phyloP scores from a whole-genome alignment of 108 stramenopile genomes.

The Nitzschia sp. region DNA sequence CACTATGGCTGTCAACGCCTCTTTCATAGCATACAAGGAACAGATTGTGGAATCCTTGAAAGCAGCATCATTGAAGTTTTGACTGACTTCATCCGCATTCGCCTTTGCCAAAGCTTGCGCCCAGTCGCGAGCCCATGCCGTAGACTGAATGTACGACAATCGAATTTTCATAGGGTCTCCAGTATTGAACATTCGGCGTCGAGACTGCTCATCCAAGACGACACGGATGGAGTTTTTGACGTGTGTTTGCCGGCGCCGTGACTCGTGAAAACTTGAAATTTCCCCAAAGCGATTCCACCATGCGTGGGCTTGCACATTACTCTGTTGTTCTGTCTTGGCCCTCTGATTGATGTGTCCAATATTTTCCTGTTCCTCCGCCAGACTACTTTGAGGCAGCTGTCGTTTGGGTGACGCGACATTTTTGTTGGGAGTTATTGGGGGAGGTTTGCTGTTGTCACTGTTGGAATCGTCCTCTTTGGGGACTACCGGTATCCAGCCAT shows the following conservation, averaged over 20 bases:
- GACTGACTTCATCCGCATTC: conserved; percentile 73
- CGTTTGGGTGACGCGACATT: not conserved
- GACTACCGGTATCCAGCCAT: conserved; percentile 72
- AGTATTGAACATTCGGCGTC: conserved; percentile 42
- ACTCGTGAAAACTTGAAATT: conserved; percentile 47
- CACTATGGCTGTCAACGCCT: not conserved
- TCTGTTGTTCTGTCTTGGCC: conserved; percentile 23
- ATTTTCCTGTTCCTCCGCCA: not conserved
- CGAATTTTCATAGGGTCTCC: conserved; percentile 57
- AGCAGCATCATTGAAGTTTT: not conserved
- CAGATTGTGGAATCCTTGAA: not conserved
- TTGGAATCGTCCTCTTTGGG: conserved; percentile 17
- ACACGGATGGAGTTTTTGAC: conserved; percentile 53
- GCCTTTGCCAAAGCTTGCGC: conserved; percentile 66
- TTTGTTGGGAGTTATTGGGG: not conserved
- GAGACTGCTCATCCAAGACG: conserved; percentile 64
- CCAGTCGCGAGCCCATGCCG: conserved; percentile 65
- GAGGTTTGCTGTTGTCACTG: not conserved
- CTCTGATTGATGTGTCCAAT: not conserved
- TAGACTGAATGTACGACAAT: conserved; percentile 57
- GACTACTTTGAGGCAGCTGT: not conserved
- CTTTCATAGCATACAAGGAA: conserved; percentile 17
- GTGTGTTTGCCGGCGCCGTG: conserved; percentile 58
- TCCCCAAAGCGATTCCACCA: conserved; percentile 79
- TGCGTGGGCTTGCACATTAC: not conserved